Evolutionary conservation across 2,329 filamentous ascomycete species (phyloP), one percentile per base, ranked within the genome.

Genomic region (Elsinoe australis): DNA sequence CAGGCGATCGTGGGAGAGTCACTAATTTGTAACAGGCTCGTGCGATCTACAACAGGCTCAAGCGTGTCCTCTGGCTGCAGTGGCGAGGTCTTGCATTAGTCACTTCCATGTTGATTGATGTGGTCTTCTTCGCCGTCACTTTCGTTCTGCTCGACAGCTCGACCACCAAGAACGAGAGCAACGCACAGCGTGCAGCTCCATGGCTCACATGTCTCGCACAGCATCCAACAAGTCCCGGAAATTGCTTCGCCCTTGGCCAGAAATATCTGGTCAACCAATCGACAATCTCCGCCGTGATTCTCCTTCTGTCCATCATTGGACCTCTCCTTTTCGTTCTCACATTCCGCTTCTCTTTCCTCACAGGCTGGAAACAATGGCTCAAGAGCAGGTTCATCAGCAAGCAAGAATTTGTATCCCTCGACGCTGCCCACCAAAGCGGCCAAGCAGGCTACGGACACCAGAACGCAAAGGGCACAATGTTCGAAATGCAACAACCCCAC

Each of bases 31-130:
- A 14, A n/a, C 24, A 48, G 45, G 87, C 89, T 8, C 80, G 85
- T 47, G 88, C 94, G 59, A 87, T 94, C 2, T 95, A 94, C 62
- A 82, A 85, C 54, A 81, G 92, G 57, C 79, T 98, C 29, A 81
- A 82, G 54, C 83, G 88, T 56, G 88, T 96, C 14, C 77, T 98
- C 29, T 80, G 85, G 62, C 78, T 96, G 3, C 92, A 98, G 66
- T 98, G 92, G 92, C 79, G 90, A 57, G 90, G 89, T 35, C 90
- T 95, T 52, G 79, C 81, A 34, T 86, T 96, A 52, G 88, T 95
- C 10, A 72, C 94, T 46, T 83, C 95, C 62, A 94, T 96, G 56
- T 78, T 95, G 50, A 78, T 80, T 51, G 89, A 96, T 62, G 87
- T 96, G 53, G 81, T 95, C 59, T 95, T 95, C 73, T 95, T 96